phyloP scores from a whole-genome alignment of 495 filamentous ascomycete species.

The Aspergillus asperescens region DNA sequence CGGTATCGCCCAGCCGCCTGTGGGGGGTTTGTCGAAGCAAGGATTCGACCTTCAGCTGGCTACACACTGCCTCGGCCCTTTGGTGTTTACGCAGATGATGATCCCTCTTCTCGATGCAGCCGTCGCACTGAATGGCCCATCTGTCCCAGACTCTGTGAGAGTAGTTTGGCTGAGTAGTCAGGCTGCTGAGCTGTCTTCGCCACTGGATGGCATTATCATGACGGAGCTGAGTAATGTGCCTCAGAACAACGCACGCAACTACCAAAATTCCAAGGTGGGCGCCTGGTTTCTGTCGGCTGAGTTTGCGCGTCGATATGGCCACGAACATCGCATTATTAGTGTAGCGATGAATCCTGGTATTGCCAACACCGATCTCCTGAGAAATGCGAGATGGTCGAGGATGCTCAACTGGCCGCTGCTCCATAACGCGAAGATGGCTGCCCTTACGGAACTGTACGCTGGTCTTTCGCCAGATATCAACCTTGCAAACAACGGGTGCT shows the following conservation, averaged over 20 bases:
- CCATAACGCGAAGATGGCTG: conserved; percentile 25
- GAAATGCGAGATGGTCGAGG: conserved; percentile 15
- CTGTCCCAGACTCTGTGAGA: conserved; percentile 18
- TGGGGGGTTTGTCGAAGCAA: conserved; percentile 26
- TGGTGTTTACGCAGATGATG: conserved; percentile 31
- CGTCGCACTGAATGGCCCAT: background rate
- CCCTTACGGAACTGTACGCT: conserved; percentile 41
- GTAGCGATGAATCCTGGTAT: conserved; percentile 40
- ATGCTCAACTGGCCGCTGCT: conserved; percentile 24
- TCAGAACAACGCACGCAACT: conserved; percentile 20
- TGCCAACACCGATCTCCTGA: conserved; percentile 29
- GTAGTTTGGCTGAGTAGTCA: conserved; percentile 30
- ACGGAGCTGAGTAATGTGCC: conserved; percentile 18
- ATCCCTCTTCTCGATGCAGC: conserved; percentile 21
- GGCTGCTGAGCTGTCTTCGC: conserved; percentile 21
- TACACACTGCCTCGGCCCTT: conserved; percentile 36
- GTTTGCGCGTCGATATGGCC: conserved; percentile 22
- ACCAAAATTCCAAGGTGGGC: conserved; percentile 36
- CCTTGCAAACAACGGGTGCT: conserved; percentile 27
- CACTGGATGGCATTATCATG: conserved; percentile 21
- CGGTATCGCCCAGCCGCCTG: conserved; percentile 36
- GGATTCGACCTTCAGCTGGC: conserved; percentile 37
- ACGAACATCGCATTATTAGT: conserved; percentile 28
- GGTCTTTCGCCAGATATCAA: conserved; percentile 35
- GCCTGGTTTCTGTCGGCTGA: conserved; percentile 34